Conservation (phyloP, 257 asterid genomes). For the Solanum chaucha region DNA sequence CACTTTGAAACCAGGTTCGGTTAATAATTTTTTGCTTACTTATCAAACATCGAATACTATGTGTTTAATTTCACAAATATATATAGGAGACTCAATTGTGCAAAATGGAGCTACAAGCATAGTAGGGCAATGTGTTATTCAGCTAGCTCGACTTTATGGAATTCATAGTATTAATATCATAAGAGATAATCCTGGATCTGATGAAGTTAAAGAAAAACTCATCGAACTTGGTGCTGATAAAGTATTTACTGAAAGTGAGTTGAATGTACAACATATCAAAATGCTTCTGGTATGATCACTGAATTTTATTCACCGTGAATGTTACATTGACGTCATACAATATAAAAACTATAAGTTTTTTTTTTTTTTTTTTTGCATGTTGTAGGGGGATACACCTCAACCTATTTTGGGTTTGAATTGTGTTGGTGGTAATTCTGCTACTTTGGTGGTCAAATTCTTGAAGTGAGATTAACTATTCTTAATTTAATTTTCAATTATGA, state of each 20-base stretch:
- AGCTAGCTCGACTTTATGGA: slow-evolving; percentile 74
- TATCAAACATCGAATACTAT: neutral
- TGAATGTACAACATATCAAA: slow-evolving; percentile 57
- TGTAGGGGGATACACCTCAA: slow-evolving; percentile 62
- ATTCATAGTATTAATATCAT: slow-evolving; percentile 57
- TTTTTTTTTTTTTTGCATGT: neutral
- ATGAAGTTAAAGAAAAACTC: slow-evolving; percentile 62
- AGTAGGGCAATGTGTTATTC: slow-evolving; percentile 87
- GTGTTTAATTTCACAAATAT: neutral
- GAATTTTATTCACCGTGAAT: neutral
- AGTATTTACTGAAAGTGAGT: slow-evolving; percentile 70
- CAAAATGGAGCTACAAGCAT: slow-evolving; percentile 97
- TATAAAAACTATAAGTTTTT: no score
- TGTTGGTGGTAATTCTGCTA: slow-evolving; percentile 88
- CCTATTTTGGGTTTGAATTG: slow-evolving; percentile 83
- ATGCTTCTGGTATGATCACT: slow-evolving; percentile 47
- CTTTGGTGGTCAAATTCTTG: slow-evolving; percentile 68
- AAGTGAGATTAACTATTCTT: slow-evolving; percentile 32
- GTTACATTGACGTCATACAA: neutral
- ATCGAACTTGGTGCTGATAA: slow-evolving; percentile 66
- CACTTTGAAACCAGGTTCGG: slow-evolving; percentile 49
- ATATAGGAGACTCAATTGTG: slow-evolving; percentile 65
- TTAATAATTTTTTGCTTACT: neutral
- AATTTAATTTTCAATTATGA: neutral
- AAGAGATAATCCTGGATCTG: slow-evolving; percentile 84